Evolutionary conservation across 78 protist species (phyloP), one percentile per base, ranked within the genome.

Genomic region (Dictyostelium capitatum): DNA sequence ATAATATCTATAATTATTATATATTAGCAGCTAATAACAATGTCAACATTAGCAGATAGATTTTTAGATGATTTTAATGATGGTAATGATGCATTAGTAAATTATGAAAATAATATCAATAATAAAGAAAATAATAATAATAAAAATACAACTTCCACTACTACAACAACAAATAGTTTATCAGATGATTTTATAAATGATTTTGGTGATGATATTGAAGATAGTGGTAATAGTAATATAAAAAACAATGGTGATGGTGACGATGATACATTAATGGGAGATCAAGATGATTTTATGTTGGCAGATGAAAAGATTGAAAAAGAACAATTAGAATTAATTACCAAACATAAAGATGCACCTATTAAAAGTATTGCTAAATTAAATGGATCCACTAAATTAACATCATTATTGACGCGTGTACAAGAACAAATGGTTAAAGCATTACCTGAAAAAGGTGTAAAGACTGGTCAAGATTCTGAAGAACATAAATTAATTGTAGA

Each of bases 401-500:
- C 51, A 28, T n/a, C 50, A 32, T 56, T 79, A 37, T 12, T 79
- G 11, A n/a, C 0, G 15, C 28, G 56, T 11, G 70, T 79, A 28
- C 17, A 79, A 14, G 50, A 77, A 28, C 79, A 80, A 80, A 19
- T 82, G 28, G n/a, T 37, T 8, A 48, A 80, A 62, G 25, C 15
- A 53, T 57, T 81, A 73, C 95, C 95, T 20, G 75, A 65, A 41
- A 74, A 90, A 47, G 82, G 95, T 7, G 82, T 75, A 14, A 80
- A 83, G 14, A 46, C 89, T 12, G 48, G 47, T 30, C 90, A 79
- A 50, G 80, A 70, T 15, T 23, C 41, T 25, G 59, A 47, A 15
- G 96, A 95, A 77, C 69, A 95, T 81, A 78, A 92, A 64, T 80
- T 92, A n/a, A 78, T 97, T 28, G 96, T 94, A 12, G 82, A 89